Conservation (phyloP, 805 yeast genomes). For the Teunomyces aglyptinius region DNA sequence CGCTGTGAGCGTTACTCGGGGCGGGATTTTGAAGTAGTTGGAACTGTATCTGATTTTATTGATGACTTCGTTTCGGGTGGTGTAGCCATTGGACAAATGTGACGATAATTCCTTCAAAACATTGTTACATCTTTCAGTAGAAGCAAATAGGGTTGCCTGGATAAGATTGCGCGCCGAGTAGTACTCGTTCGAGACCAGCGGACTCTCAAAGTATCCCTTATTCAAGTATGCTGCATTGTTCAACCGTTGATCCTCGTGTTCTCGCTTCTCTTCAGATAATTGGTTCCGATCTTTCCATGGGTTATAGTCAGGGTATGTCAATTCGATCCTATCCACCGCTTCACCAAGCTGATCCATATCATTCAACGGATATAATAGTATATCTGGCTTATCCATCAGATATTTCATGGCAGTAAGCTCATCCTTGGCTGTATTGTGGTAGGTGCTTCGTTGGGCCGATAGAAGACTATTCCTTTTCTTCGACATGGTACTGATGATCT, state of each 20-base stretch:
- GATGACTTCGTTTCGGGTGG: slow-evolving; percentile 38
- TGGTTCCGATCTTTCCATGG: slow-evolving; percentile 64
- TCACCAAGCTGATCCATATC: slow-evolving; percentile 12
- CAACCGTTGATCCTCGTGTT: slow-evolving; percentile 53
- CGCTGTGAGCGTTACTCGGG: slow-evolving; percentile 87
- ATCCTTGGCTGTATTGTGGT: slow-evolving; percentile 23
- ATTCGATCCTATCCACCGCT: not conserved
- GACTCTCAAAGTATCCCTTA: slow-evolving; percentile 68
- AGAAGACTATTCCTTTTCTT: slow-evolving; percentile 30
- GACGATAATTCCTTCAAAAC: slow-evolving; percentile 37
- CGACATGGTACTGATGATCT: slow-evolving; percentile 18
- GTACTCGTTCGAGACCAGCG: slow-evolving; percentile 63
- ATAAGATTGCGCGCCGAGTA: slow-evolving; percentile 65
- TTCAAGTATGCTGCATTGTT: slow-evolving; percentile 51
- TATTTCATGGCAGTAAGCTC: slow-evolving; percentile 36
- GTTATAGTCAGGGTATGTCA: slow-evolving; percentile 63
- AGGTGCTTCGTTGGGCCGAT: slow-evolving; percentile 21
- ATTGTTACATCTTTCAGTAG: slow-evolving; percentile 33
- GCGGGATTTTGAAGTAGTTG: slow-evolving; percentile 68
- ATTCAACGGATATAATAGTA: slow-evolving; percentile 34
- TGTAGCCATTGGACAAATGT: slow-evolving; percentile 37
- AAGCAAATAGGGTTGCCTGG: slow-evolving; percentile 41
- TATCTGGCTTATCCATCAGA: slow-evolving; percentile 33
- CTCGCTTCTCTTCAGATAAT: slow-evolving; percentile 18
- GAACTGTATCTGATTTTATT: slow-evolving; percentile 36